Base-by-base conservation (phyloP, 129 eudicot genomes). In the Sambucus nigra region DNA sequence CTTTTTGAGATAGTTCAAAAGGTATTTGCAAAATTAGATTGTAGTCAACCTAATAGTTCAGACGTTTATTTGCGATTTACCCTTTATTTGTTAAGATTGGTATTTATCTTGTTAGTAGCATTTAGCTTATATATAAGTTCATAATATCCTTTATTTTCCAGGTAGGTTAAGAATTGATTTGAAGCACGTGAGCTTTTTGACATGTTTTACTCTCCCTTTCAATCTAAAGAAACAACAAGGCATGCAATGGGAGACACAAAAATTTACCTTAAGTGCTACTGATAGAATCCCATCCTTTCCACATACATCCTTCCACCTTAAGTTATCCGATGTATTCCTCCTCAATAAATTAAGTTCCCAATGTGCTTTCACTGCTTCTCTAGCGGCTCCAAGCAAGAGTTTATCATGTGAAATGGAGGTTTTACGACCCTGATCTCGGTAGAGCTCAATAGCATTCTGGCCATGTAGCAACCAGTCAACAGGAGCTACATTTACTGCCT, bases 391-490 rank as follows among this genome's bases (percentile, higher is more conserved):
- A 55, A 92, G 91, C 65, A 92, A 61, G 53, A 92, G 65, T 57
- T 92, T 92, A 78, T 92, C 99, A 66, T 92, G 99, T 45, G 99
- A 92, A 55, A 92, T 86, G 11, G 99, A 79, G 17, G 94, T 92
- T 61, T 74, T 87, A 4, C 99, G 68, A 13, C 80, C 80, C 74
- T 86, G 94, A 70, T 82, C 91, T 58, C 96, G 82, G 42, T 92
- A 92, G 4, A 86, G 83, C 81, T 92, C 94, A 35, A 92, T 79
- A 61, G 99, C 99, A 57, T 82, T 86, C 62, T 79, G 82, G 15
- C 99, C 99, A 65, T 91, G 99, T 17, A 94, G 99, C 70, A 91
- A 64, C 99, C 99, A 91, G 48, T 91, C 95, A 72, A 91, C 83
- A 39, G 99, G 99, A 23, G 99, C 99, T 21, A 86, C 93, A 63